These are phyloP conservation scores for Novymonas esmeraldas DNA, from an alignment of 208 protist genomes.

Conservation along the genomic window DNA sequence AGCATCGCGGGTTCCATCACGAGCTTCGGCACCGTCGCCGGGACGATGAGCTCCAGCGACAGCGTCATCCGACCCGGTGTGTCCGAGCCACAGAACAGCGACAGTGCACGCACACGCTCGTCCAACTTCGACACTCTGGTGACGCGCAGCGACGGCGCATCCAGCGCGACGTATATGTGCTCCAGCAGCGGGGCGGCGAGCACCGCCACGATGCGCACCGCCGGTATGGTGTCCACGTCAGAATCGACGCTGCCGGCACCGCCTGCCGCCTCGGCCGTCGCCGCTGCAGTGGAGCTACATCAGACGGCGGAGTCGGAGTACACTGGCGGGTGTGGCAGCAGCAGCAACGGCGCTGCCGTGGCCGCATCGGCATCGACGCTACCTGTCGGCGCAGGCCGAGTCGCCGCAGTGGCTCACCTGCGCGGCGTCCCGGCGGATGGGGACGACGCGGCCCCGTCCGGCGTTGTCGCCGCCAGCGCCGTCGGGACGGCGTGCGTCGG, in stretches of 20 bases:
- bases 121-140: neutral
- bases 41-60: constrained; percentile 4
- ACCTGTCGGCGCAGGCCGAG: too few relatives aligned
- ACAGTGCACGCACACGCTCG: neutral
- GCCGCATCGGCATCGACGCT: too few relatives aligned
- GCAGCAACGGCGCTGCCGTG: too few relatives aligned
- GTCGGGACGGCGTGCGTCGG: too few relatives aligned
- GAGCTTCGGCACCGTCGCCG: neutral
- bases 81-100: neutral
- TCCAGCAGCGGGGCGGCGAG: neutral
- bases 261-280: neutral
- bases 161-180: neutral
- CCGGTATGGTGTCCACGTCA: neutral
- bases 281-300: neutral
- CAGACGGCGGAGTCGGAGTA: too few relatives aligned
- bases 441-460: too few relatives aligned
- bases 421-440: too few relatives aligned
- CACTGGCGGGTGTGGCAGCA: too few relatives aligned
- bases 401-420: too few relatives aligned
- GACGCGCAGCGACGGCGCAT: neutral
- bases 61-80: neutral
- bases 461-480: neutral
- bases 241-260: neutral
- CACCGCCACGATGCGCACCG: constrained; percentile 1
- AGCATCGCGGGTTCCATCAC: neutral